Base-by-base conservation (phyloP, 2,329 filamentous ascomycete species). In the Aspergillus cejpii region DNA sequence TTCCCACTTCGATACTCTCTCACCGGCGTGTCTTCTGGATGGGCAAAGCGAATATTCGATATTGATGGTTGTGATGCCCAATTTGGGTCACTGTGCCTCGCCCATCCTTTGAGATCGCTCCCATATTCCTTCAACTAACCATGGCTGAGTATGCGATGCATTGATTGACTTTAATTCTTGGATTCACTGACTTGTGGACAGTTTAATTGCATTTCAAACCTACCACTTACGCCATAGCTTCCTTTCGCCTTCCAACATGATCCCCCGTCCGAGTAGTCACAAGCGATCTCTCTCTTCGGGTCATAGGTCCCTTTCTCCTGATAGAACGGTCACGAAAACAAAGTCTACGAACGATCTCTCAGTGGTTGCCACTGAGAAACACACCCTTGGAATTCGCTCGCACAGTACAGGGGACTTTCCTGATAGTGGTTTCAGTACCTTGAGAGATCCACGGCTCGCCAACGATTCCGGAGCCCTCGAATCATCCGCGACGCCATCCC, bases 391-490 rank as follows among this genome's bases (percentile, higher is more conserved):
- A 11, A 39, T 54, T 20, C 55, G 53, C 28, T 58, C 55, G 6
- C 54, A 56, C 5, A 59, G 61, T 28, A 55, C 59, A 29, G 61
- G 61, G 34, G 58, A 57, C 10, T 59, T 65, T 24, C 52, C 64
- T 27, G 67, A 63, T 58, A 57, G 61, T 59, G 62, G 66, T 53
- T 70, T 77, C 61, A 64, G 67, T 51, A 71, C 73, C 51, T 61
- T 76, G 60, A 61, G 65, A 50, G 70, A 73, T 44, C 70, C 70
- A 10, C 61, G 70, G 43, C 62, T 66, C 34, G 55, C 61, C 11
- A 62, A 59, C 50, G 58, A 52, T 15, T 53, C 60, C 20, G 66
- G 71, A 49, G 54, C 66, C 24, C 65, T 65, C 38, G 54, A 63
- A 41, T 59, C 63, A 5, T 53, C 56, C 12, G 65, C 66, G 20